Evolutionary conservation across 2,329 filamentous ascomycete species (phyloP), one percentile per base, ranked within the genome.

Genomic region (Colletotrichum viniferum): DNA sequence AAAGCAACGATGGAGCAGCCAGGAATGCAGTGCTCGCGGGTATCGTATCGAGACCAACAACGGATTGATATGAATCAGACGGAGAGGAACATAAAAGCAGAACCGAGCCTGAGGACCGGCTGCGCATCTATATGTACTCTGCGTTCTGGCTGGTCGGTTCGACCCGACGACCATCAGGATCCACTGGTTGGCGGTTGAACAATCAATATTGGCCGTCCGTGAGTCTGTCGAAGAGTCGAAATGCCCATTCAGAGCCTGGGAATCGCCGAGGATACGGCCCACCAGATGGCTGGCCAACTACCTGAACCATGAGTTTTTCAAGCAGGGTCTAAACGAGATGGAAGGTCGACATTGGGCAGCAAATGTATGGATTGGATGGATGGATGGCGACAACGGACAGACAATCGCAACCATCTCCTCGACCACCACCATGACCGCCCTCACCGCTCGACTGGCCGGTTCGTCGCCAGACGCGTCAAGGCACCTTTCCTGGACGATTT

Each of bases 271-370:
- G 62, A 62, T 67, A 67, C 62, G 73, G 62, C 69, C 73, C 73
- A 75, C 73, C 56, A 18, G 56, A 48, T 72, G 73, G 73, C 73
- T 75, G 73, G 73, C 62, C 69, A 63, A 75, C 69, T 66, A 55
- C 52, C 36, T 60, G 55, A 56, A 72, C 65, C 71, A 73, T 69
- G 65, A 69, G 12, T 38, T 36, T 36, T 61, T 24, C n/a, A 28
- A 62, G 36, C 61, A 63, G 61, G 61, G 58, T 61, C 58, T 63
- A 63, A 63, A 63, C 61, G 61, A 63, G 32, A 63, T 34, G 63
- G 69, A 48, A 62, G 60, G 52, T 55, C 60, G 52, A 60, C 67
- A 63, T 74, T 74, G 73, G 73, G 69, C 69, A 75, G 61, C 73
- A 67, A 72, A 75, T 65, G 21, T 34, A 48, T 48, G 38, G 38